Conservation (phyloP, 176 grass and related monocot species). For the Thalia dealbata region DNA sequence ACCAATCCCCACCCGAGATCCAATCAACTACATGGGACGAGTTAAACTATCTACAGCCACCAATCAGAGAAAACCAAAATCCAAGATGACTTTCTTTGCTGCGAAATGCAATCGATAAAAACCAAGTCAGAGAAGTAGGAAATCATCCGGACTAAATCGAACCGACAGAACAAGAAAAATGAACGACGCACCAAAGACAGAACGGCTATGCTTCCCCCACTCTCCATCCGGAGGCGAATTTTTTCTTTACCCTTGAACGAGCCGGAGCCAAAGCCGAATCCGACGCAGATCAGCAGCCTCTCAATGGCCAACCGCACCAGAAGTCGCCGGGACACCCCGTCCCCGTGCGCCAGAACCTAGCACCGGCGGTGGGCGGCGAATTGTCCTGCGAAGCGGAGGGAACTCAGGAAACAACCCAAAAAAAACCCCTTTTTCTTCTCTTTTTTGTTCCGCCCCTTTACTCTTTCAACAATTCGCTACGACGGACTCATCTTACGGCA, state of each 20-base stretch:
- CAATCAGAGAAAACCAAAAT: slow-evolving; percentile 4
- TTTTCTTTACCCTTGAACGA: slow-evolving; percentile 18
- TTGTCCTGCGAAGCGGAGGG: background rate
- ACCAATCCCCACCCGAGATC: background rate
- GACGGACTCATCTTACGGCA: too few species aligned
- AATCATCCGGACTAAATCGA: background rate
- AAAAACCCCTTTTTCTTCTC: background rate
- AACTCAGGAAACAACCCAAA: background rate
- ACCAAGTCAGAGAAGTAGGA: background rate
- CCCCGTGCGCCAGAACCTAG: slow-evolving; percentile 49
- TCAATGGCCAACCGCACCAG: slow-evolving; percentile 43
- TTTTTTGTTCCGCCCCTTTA: background rate
- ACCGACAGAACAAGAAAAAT: background rate
- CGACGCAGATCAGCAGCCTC: slow-evolving; percentile 39
- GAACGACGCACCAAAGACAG: slow-evolving; percentile 43
- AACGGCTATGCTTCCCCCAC: slow-evolving; percentile 61
- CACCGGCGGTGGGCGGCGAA: background rate
- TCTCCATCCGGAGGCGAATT: slow-evolving; percentile 91
- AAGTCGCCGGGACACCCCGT: background rate
- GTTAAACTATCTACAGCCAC: slow-evolving; percentile 17
- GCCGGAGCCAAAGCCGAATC: slow-evolving; percentile 92
- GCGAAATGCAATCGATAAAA: background rate
- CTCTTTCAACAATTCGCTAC: too few species aligned
- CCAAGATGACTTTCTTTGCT: background rate
- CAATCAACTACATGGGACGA: slow-evolving; percentile 16